Evolutionary conservation across 805 yeast species (phyloP).

Genomic region (Tetrapisispora nanseiensis): DNA sequence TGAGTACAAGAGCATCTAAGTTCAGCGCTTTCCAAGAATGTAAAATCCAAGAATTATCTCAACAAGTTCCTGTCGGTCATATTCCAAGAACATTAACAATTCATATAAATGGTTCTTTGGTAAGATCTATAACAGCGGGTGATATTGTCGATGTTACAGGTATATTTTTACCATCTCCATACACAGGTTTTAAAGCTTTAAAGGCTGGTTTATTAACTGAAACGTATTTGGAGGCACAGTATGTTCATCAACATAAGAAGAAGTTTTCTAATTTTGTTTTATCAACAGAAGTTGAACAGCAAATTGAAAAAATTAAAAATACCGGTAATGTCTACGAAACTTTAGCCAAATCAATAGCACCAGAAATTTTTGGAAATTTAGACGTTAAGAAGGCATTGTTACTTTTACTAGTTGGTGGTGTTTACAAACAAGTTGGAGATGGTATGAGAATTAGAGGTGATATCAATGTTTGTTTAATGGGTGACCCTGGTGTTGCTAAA

Average conservation of each 20-base stretch:
- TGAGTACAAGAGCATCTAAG: conserved; percentile 92
- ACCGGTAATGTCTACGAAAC: conserved; percentile 70
- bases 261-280: conserved; percentile 62
- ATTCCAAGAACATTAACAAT: conserved; percentile 82
- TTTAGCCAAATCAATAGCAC: conserved; percentile 85
- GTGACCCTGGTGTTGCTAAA: conserved; percentile 99
- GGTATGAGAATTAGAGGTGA: conserved; percentile 98
- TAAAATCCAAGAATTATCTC: conserved; percentile 85
- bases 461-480: conserved; percentile 91
- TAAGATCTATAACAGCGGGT: conserved; percentile 83
- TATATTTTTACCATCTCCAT: conserved; percentile 85
- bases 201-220: conserved; percentile 91
- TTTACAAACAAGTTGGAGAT: conserved; percentile 87
- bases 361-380: conserved; percentile 89
- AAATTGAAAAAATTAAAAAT: conserved; percentile 44
- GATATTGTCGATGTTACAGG: conserved; percentile 92
- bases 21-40: conserved; percentile 94
- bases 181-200: conserved; percentile 89
- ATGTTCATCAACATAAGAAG: conserved; percentile 77
- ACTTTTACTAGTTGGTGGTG: conserved; percentile 86
- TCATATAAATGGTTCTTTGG: conserved; percentile 88
- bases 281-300: conserved; percentile 44
- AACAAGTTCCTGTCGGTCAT: conserved; percentile 96
- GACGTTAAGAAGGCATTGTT: conserved; percentile 89
- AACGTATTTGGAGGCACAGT: conserved; percentile 84